These are phyloP conservation scores for Luffa aegyptiaca DNA, from an alignment of 306 rosid species.

Conservation along the genomic window DNA sequence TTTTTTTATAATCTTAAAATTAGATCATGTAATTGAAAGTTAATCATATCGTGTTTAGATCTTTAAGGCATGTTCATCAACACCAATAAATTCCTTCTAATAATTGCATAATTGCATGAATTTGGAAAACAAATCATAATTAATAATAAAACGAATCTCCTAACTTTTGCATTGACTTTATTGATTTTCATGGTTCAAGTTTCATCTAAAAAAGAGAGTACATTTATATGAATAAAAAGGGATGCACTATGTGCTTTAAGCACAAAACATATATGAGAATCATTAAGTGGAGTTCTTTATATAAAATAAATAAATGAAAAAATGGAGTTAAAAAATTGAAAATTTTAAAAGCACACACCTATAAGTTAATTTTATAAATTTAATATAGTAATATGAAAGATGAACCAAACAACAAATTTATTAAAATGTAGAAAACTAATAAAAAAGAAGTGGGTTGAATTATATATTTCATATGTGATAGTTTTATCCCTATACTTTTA, in stretches of 20 bases:
- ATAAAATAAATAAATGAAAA: no score
- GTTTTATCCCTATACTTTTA: not conserved
- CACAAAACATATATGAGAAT: no score
- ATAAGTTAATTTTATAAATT: no score
- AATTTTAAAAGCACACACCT: no score
- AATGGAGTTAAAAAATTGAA: no score
- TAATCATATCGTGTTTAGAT: not conserved
- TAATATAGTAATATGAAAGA: no score
- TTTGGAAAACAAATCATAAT: not conserved
- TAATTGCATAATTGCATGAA: not conserved
- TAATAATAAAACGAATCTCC: not conserved
- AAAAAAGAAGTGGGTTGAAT: not conserved
- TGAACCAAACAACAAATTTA: no score
- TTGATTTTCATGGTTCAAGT: not conserved
- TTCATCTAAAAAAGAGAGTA: not conserved
- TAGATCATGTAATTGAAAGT: not conserved
- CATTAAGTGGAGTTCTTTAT: no score
- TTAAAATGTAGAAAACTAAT: no score
- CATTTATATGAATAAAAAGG: no score
- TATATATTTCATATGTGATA: no score
- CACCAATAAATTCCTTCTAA: not conserved
- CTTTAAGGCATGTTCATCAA: not conserved
- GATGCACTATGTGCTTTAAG: no score
- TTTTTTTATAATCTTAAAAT: not conserved
- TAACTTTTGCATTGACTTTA: not conserved